These are phyloP conservation scores for Fusarium fujikuroi DNA, from an alignment of 2,329 filamentous ascomycete species.

Conservation along the genomic window DNA sequence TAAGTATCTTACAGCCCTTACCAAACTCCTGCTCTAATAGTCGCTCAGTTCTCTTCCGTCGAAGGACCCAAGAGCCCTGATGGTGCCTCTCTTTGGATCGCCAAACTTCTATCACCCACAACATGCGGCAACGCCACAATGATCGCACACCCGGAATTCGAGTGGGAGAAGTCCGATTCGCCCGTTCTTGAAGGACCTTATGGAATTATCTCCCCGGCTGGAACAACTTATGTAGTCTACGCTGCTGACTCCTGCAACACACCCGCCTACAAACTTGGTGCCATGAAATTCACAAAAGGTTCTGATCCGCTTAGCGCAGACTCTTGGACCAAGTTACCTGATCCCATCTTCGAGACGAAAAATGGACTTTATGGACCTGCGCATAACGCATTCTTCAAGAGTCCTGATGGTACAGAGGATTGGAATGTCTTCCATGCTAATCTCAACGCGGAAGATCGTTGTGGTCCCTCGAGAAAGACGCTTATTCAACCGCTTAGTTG, in stretches of 20 bases:
- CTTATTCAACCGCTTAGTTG: background rate
- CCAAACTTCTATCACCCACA: background rate
- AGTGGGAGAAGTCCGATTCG: background rate
- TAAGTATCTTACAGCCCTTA: fast-evolving
- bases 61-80: background rate
- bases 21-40: fast-evolving
- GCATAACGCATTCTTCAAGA: background rate
- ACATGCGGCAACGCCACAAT: background rate
- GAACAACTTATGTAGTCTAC: background rate
- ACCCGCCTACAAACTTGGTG: background rate
- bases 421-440: background rate
- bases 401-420: background rate
- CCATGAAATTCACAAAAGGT: background rate
- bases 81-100: background rate
- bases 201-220: background rate
- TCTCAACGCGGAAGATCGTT: background rate
- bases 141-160: background rate
- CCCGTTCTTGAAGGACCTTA: background rate
- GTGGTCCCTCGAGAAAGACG: background rate
- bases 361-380: background rate
- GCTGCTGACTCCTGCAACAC: background rate
- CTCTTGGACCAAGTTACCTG: background rate
- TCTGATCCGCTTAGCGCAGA: background rate
- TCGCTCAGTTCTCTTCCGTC: background rate
- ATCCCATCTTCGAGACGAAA: background rate